These are phyloP conservation scores for Trichoderma pleuroti DNA, from an alignment of 2,329 filamentous ascomycete species.

Conservation along the genomic window DNA sequence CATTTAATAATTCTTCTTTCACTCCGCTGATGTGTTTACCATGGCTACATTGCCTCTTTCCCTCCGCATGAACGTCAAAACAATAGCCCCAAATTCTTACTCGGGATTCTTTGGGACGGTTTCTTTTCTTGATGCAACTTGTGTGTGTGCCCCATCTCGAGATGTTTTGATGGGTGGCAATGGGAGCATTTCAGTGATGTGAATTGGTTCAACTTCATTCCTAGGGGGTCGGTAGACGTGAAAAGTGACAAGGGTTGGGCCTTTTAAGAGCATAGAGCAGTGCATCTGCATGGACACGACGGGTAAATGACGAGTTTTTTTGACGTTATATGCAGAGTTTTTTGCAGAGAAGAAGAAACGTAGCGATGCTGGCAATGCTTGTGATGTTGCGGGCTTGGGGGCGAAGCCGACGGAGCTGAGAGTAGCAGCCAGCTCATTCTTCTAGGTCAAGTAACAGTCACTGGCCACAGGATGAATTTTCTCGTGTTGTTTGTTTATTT, in stretches of 20 bases:
- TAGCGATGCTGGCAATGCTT: neutral
- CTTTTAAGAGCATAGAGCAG: neutral
- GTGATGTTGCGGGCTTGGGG: neutral
- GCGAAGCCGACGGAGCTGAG: neutral
- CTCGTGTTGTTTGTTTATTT: neutral
- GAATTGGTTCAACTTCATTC: neutral
- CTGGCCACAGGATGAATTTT: neutral
- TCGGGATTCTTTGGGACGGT: neutral
- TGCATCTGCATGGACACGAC: neutral
- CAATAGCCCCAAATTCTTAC: neutral
- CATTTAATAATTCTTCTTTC: conserved; percentile 57
- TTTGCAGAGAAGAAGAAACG: neutral
- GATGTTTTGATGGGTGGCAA: neutral
- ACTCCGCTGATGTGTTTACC: conserved; percentile 21
- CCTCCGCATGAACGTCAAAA: conserved; percentile 4
- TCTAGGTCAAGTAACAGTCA: neutral
- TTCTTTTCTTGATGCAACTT: neutral
- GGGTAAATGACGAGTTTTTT: neutral
- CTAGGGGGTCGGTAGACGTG: neutral
- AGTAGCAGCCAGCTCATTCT: neutral
- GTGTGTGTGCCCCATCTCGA: neutral
- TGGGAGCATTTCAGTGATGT: neutral
- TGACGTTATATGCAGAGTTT: neutral
- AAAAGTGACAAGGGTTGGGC: neutral
- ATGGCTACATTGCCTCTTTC: conserved; percentile 14